These are phyloP conservation scores for Leccinum pallidistipes DNA, from an alignment of 1,284 basidiomycete species.

Conservation along the genomic window DNA sequence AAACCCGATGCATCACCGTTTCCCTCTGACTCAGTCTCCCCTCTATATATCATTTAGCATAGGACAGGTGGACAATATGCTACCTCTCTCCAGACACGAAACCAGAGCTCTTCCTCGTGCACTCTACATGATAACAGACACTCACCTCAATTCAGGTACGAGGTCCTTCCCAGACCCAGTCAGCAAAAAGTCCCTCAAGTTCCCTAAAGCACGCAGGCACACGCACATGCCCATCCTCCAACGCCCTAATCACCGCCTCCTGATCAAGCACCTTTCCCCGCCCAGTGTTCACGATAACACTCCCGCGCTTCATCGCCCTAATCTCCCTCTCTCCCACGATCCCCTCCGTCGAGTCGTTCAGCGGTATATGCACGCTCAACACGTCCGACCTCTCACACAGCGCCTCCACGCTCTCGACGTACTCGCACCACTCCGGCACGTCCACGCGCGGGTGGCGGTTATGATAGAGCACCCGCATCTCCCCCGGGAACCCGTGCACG, in stretches of 20 bases:
- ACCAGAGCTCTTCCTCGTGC: not conserved
- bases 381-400: slow-evolving; percentile 77
- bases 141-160: not conserved
- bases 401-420: slow-evolving; percentile 70
- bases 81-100: not conserved
- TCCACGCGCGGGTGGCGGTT: slow-evolving; percentile 51
- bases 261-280: slow-evolving; percentile 85
- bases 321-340: slow-evolving; percentile 51
- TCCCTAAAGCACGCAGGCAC: slow-evolving; percentile 60
- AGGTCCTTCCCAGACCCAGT: slow-evolving; percentile 34
- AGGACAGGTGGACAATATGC: too few relatives aligned
- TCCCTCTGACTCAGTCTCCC: not conserved
- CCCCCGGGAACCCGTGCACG: slow-evolving; percentile 61
- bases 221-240: slow-evolving; percentile 83
- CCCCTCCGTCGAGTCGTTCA: slow-evolving; percentile 49
- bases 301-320: slow-evolving; percentile 74
- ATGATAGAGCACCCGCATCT: slow-evolving; percentile 86
- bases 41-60: not conserved
- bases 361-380: slow-evolving; percentile 72
- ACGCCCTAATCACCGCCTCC: slow-evolving; percentile 77
- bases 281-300: slow-evolving; percentile 76
- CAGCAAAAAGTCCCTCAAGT: slow-evolving; percentile 65
- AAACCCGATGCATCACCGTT: not conserved
- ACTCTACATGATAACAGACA: not conserved
- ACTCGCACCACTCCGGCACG: slow-evolving; percentile 76